Percentiles rank a stretch among this genome's conserved stretches.
phyloP scores from a whole-genome alignment of 2,329 filamentous ascomycete species.

The Emmonsia crescens region DNA sequence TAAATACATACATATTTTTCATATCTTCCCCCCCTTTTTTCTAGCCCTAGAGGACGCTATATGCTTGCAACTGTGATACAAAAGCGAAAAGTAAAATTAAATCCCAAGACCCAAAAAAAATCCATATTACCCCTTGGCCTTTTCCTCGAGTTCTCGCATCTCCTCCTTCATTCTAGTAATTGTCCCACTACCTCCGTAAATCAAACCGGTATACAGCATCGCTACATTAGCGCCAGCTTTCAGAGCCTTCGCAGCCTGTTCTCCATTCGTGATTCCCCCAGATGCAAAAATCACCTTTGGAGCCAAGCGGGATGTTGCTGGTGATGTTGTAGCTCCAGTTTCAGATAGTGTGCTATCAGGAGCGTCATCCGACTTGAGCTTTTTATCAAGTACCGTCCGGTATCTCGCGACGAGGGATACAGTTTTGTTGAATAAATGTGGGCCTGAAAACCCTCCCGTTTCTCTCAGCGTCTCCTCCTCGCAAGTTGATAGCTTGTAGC shows the following conservation, averaged over 20 bases:
- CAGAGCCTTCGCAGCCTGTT: constrained; percentile 69
- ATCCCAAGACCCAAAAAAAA: not conserved
- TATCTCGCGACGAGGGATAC: constrained; percentile 70
- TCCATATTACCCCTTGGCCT: not conserved
- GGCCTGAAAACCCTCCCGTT: constrained; percentile 82
- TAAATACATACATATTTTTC: not conserved
- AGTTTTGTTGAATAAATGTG: constrained; percentile 74
- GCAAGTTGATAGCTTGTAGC: constrained; percentile 51
- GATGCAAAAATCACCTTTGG: constrained; percentile 83
- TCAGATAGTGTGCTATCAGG: constrained; percentile 13
- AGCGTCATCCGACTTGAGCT: constrained; percentile 20
- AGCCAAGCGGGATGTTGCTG: constrained; percentile 7
- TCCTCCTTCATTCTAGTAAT: constrained; percentile 43
- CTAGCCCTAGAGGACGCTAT: not conserved
- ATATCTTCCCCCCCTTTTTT: not conserved
- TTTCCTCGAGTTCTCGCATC: constrained; percentile 30
- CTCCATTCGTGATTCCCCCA: constrained; percentile 81
- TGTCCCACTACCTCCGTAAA: constrained; percentile 53
- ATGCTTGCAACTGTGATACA: not conserved
- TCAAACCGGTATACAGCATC: constrained; percentile 77
- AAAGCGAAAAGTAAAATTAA: not conserved
- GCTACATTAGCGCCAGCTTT: constrained; percentile 84
- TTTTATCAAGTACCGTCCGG: constrained; percentile 53
- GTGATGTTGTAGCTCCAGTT: constrained; percentile 12
- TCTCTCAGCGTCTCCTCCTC: constrained; percentile 63